Conservation (phyloP, 2,329 filamentous ascomycete genomes). For the Helicocarpus griseus region DNA sequence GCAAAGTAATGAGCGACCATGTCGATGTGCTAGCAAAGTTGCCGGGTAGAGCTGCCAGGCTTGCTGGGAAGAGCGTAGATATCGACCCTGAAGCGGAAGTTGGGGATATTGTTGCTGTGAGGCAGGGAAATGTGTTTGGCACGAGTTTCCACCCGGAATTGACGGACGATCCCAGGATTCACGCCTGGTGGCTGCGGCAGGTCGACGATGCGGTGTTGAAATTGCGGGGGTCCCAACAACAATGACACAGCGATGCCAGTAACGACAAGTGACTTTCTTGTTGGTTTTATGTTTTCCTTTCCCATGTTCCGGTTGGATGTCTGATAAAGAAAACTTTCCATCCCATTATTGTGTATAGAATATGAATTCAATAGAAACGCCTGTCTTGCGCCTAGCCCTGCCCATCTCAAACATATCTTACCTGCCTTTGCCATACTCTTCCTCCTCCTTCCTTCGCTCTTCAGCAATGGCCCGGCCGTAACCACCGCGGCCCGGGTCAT, state of each 20-base stretch:
- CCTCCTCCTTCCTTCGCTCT: slow-evolving; percentile 49
- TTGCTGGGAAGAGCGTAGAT: slow-evolving; percentile 36
- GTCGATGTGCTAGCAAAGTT: slow-evolving; percentile 52
- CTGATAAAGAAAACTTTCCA: not conserved
- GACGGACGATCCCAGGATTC: slow-evolving; percentile 78
- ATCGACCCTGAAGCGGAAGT: slow-evolving; percentile 31
- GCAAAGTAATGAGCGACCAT: slow-evolving; percentile 34
- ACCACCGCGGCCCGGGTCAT: slow-evolving; percentile 86
- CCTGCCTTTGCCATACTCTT: slow-evolving; percentile 50
- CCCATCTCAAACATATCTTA: slow-evolving; percentile 20
- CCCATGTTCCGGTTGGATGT: not conserved
- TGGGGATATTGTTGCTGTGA: slow-evolving; percentile 76
- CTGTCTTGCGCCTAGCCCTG: slow-evolving; percentile 5
- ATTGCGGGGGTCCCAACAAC: not conserved
- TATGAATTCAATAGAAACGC: slow-evolving; percentile 5
- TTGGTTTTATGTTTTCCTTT: not conserved
- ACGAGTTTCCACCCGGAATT: slow-evolving; percentile 95
- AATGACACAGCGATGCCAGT: not conserved
- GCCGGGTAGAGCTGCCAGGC: slow-evolving; percentile 41
- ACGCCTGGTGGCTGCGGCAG: slow-evolving; percentile 83
- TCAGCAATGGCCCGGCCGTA: slow-evolving; percentile 69
- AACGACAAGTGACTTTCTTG: not conserved
- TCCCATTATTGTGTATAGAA: slow-evolving; percentile 4
- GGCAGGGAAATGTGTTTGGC: slow-evolving; percentile 83
- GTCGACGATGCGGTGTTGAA: slow-evolving; percentile 40